Conservation (phyloP, 192 early-diverging fungal genomes). For the Phycomyces blakesleeanus region DNA sequence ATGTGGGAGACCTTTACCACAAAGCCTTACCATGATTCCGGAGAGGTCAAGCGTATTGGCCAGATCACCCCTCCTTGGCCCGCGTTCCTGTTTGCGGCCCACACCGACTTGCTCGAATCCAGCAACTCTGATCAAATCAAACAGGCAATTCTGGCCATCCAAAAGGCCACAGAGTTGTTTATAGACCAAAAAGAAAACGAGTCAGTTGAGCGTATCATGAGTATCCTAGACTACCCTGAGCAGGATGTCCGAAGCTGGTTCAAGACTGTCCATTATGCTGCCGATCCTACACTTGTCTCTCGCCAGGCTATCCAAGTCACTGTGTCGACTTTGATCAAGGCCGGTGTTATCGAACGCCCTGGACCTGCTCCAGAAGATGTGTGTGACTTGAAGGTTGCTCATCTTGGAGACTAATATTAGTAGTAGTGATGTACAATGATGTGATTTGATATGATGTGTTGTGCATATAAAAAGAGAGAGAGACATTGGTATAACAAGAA, state of each 20-base stretch:
- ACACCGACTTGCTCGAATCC: slow-evolving; percentile 33
- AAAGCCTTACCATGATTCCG: slow-evolving; percentile 73
- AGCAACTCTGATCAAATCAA: slow-evolving; percentile 16
- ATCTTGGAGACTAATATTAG: slow-evolving; percentile 3
- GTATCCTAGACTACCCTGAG: slow-evolving; percentile 47
- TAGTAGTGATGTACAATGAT: too few species aligned
- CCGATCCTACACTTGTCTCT: slow-evolving; percentile 39
- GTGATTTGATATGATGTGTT: too few species aligned
- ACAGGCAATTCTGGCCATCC: slow-evolving; percentile 39
- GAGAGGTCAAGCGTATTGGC: slow-evolving; percentile 66
- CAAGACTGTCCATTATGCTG: slow-evolving; percentile 53
- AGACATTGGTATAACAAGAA: background rate
- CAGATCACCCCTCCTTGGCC: slow-evolving; percentile 88
- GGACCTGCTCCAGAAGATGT: slow-evolving; percentile 19
- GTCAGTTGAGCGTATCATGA: slow-evolving; percentile 45
- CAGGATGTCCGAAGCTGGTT: slow-evolving; percentile 68
- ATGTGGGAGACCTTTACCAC: slow-evolving; percentile 93
- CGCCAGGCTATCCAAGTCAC: slow-evolving; percentile 44
- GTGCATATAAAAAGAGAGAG: too few species aligned
- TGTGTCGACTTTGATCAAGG: slow-evolving; percentile 47
- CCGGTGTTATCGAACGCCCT: slow-evolving; percentile 50
- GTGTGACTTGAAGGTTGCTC: slow-evolving; percentile 3
- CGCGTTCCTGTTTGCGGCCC: slow-evolving; percentile 78
- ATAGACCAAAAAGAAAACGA: slow-evolving; percentile 40
- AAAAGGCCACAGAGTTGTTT: slow-evolving; percentile 40